Base-by-base conservation (phyloP, 2,329 filamentous ascomycete genomes). In the Diatrype stigma region DNA sequence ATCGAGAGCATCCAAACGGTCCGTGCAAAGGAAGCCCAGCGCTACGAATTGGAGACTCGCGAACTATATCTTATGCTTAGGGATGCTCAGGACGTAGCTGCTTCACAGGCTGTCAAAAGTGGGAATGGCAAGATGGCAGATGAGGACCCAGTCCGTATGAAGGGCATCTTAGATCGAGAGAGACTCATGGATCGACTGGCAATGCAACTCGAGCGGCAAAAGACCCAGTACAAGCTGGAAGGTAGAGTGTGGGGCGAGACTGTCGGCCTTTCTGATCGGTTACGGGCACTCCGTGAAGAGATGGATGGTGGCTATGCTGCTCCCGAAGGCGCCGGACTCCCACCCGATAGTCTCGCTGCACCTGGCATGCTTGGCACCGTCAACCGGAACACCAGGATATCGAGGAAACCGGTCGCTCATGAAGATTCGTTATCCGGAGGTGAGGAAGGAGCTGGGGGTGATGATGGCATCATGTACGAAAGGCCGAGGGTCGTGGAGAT, bases 41-140 rank as follows among this genome's bases (percentile, higher is more conserved):
- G 94, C 48, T 96, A 96, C 64, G 94, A 99, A 71, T 76, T 99
- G 28, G 94, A 99, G 72, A 97, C 93, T 2, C 82, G 94, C 73
- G 94, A 99, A 71, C 75, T 99, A 21, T 99, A 97, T 70, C 86
- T 99, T 51, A 99, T 99, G 94, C 86, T 99, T 57, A 85, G 93
- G 54, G 94, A 99, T 70, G 93, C 94, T 35, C 93, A 97, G 70
- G 93, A 99, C 64, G 90, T 96, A 58, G 93, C 93, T 44, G 92
- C 91, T 22, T 91, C 93, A 3, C 89, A 90, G 62, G 89, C 90
- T 49, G 73, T 72, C 50, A 85, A 84, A 67, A 74, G 74, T 56
- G 75, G 70, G 48, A 73, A 77, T 60, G 74, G 74, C 50, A 78
- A 76, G 57, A 71, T 85, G 37, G 78, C 70, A 46, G 79, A 84